These are phyloP conservation scores for Cordyceps cicadae DNA, from an alignment of 2,329 filamentous ascomycete genomes.

Conservation along the genomic window DNA sequence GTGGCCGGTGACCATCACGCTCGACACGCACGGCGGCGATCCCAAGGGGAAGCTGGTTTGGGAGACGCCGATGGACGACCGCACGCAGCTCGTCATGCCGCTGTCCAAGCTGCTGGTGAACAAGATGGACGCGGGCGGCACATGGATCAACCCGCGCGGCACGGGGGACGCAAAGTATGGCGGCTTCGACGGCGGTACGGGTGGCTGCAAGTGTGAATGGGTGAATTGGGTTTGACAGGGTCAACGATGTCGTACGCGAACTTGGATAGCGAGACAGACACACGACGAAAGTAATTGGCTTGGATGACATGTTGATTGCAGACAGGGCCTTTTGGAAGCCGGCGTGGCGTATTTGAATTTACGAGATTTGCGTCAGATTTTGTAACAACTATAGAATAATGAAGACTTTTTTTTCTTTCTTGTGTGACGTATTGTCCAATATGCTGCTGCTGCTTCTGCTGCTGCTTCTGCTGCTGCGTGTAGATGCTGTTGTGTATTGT, in stretches of 20 bases:
- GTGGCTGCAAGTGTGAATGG: conserved; percentile 56
- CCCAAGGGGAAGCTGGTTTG: conserved; percentile 44
- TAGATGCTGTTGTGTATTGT: no score
- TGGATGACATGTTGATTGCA: neutral
- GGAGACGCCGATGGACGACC: conserved; percentile 41
- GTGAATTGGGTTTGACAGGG: conserved; percentile 37
- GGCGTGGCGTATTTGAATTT: neutral
- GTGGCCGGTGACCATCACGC: conserved; percentile 52
- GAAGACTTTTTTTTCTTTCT: neutral
- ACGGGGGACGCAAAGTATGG: conserved; percentile 40
- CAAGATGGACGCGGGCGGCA: conserved; percentile 41
- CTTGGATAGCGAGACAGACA: neutral
- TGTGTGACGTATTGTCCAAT: neutral
- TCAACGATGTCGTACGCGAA: neutral
- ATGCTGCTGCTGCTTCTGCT: neutral
- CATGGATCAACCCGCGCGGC: conserved; percentile 43
- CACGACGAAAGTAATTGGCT: neutral
- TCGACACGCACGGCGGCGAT: conserved; percentile 56
- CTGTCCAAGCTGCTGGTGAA: conserved; percentile 40
- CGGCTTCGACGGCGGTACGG: conserved; percentile 54
- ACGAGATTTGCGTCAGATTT: neutral
- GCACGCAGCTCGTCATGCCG: conserved; percentile 35
- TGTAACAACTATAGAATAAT: neutral
- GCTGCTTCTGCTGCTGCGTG: neutral
- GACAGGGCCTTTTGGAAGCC: neutral